A percentile compares a stretch with the other conserved stretches of the same genome.
These are phyloP conservation scores for Mycena sanguinolenta DNA, from an alignment of 768 basidiomycete genomes.

Conservation along the genomic window DNA sequence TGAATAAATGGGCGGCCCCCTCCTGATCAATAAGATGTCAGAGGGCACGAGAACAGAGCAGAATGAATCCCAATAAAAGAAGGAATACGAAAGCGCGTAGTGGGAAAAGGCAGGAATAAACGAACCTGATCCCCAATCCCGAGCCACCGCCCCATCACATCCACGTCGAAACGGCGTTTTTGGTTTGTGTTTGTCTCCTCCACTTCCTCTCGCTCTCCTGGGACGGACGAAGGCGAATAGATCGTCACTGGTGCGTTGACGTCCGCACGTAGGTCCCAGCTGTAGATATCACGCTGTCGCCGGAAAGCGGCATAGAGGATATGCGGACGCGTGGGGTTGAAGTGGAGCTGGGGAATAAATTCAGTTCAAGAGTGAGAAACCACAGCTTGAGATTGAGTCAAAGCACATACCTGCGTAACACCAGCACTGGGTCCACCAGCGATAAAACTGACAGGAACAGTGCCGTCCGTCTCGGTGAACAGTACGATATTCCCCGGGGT, in stretches of 20 bases:
- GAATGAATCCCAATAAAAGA: slow-evolving; percentile 11
- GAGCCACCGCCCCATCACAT: slow-evolving; percentile 73
- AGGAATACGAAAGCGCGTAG: too few species aligned
- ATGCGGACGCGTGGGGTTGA: slow-evolving; percentile 80
- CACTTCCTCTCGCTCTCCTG: slow-evolving; percentile 9
- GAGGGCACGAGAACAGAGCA: not conserved
- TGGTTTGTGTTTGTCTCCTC: slow-evolving; percentile 72
- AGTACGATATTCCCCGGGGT: slow-evolving; percentile 71
- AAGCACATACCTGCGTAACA: slow-evolving; percentile 65
- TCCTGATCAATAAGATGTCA: slow-evolving; percentile 50
- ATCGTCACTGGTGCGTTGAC: slow-evolving; percentile 56
- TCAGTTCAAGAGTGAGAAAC: not conserved
- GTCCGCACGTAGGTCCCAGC: slow-evolving; percentile 85
- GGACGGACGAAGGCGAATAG: slow-evolving; percentile 39
- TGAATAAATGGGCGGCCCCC: slow-evolving; percentile 73
- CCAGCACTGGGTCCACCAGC: slow-evolving; percentile 66
- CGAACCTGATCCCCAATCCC: slow-evolving; percentile 78
- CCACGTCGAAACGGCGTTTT: slow-evolving; percentile 82
- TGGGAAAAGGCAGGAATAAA: too few species aligned
- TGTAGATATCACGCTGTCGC: slow-evolving; percentile 69
- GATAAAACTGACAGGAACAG: slow-evolving; percentile 71
- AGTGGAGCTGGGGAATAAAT: slow-evolving; percentile 66
- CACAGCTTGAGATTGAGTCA: not conserved
- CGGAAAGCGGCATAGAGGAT: slow-evolving; percentile 87
- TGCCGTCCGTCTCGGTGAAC: slow-evolving; percentile 71